Base-by-base conservation (phyloP, 2,329 filamentous ascomycete genomes). In the Plectosphaerella plurivora region DNA sequence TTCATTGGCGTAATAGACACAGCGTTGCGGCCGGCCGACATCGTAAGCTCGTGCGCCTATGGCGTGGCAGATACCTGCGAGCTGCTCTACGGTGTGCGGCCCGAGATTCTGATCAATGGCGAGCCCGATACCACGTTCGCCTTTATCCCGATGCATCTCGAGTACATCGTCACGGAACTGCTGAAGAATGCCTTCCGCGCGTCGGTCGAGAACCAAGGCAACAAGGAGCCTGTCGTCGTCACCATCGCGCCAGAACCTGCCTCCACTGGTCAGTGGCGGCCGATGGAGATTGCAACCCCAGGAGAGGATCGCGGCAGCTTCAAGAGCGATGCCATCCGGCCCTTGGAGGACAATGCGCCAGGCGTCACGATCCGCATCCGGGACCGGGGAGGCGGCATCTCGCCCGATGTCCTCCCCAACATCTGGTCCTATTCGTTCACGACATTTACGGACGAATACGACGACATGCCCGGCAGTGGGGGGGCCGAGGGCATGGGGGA, bases 371-470 rank as follows among this genome's bases (percentile, higher is more conserved):
- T 99, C 61, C 85, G 94, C 22, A 97, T 99, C 60, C 86, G 94
- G 9, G 94, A 99, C 66, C 86, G 91, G n/a, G 94, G 94, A 48
- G 93, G 93, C 42, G 94, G 94, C 36, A 97, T 99, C 52, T 82
- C 85, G 1, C 89, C 92, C 0, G 89, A 92, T 15, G 86, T 94
- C 25, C 73, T 94, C 35, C 85, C 87, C 5, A 87, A 93, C 59
- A 92, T 99, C 53, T 99, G 94, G 92, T 92, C 91, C 7, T 99
- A 97, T 68, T 94, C 89, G 57, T 99, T 97, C 68, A 97, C 93
- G 18, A 99, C 94, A 0, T 97, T 97, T 69, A 87, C 83, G 52
- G 89, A 82, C 56, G 75, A 82, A 53, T 50, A 42, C 25, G 65
- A 73, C 42, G 73, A 73, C 5, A 59, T 72, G 46, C 67, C 70